Conservation (phyloP, 2,329 filamentous ascomycete species). For the Conoideocrella luteorostrata region DNA sequence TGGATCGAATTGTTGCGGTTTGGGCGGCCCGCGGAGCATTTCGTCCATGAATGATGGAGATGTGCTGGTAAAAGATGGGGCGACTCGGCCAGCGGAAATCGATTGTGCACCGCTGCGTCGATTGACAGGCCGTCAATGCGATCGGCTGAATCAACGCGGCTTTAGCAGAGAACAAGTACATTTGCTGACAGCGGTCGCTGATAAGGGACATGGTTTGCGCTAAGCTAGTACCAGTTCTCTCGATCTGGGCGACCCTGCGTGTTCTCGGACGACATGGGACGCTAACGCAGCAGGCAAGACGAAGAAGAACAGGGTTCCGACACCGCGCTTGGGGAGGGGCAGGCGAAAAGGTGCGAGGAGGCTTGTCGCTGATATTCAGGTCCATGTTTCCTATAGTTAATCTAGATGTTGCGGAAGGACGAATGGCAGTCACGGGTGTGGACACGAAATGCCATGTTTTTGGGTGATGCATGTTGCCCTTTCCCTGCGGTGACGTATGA, state of each 20-base stretch:
- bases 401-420: neutral
- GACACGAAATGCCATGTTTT: slow-evolving; percentile 2
- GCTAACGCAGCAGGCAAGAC: neutral
- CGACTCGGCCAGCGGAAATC: neutral
- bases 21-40: slow-evolving; percentile 8
- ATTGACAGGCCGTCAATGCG: slow-evolving; percentile 1
- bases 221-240: neutral
- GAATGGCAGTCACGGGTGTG: neutral
- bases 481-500: neutral
- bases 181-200: neutral
- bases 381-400: too few relatives aligned
- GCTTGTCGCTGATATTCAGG: too few relatives aligned
- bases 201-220: neutral
- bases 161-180: slow-evolving; percentile 1
- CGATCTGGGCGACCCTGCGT: slow-evolving; percentile 3
- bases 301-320: neutral
- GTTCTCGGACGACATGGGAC: neutral
- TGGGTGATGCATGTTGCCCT: neutral
- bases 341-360: too few relatives aligned
- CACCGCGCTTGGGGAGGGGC: neutral
- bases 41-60: slow-evolving; percentile 1
- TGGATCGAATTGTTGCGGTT: neutral
- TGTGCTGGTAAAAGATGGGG: neutral
- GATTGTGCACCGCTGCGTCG: slow-evolving; percentile 9
- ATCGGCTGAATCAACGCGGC: neutral